Percentiles rank a stretch among this genome's conserved stretches.
phyloP scores from a whole-genome alignment of 139 green algal species.

The Picochlorum sp. region DNA sequence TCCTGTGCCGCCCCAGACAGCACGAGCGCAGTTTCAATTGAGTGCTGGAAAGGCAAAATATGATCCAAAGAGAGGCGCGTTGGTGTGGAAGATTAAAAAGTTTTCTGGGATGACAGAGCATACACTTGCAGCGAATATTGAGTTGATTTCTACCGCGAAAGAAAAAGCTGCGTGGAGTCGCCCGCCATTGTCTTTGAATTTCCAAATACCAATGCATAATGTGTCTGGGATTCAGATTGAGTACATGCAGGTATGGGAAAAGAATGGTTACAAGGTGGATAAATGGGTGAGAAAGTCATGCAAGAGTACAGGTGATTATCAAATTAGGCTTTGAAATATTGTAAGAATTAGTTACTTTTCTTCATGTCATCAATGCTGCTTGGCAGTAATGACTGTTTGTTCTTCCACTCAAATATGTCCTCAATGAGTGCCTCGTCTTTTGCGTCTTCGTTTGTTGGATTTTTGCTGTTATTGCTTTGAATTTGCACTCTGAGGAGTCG shows the following conservation, averaged over 20 bases:
- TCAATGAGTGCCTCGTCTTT: slow-evolving; percentile 12
- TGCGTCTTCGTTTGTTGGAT: neutral
- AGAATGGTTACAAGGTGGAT: slow-evolving; percentile 65
- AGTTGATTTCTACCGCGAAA: slow-evolving; percentile 74
- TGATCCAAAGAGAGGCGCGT: slow-evolving; percentile 68
- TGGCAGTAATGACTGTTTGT: slow-evolving; percentile 37
- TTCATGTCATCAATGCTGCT: slow-evolving; percentile 1
- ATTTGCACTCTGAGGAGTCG: slow-evolving; percentile 41
- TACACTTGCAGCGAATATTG: slow-evolving; percentile 76
- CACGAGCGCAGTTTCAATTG: slow-evolving; percentile 65
- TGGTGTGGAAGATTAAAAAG: slow-evolving; percentile 91
- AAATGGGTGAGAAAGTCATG: slow-evolving; percentile 92
- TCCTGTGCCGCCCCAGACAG: slow-evolving; percentile 88
- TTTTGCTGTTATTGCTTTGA: neutral
- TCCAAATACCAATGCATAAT: slow-evolving; percentile 91
- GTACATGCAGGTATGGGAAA: slow-evolving; percentile 89
- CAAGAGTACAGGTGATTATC: slow-evolving; percentile 72
- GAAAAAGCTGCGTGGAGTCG: slow-evolving; percentile 75
- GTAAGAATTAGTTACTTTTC: neutral
- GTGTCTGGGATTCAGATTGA: slow-evolving; percentile 75
- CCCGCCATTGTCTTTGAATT: slow-evolving; percentile 77
- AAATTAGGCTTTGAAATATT: slow-evolving; percentile 12
- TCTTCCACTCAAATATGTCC: slow-evolving; percentile 47
- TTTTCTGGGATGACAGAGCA: slow-evolving; percentile 65
- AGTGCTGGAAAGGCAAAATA: slow-evolving; percentile 84